phyloP scores from a whole-genome alignment of 2,329 filamentous ascomycete genomes.

The Metarhizium guizhouense region DNA sequence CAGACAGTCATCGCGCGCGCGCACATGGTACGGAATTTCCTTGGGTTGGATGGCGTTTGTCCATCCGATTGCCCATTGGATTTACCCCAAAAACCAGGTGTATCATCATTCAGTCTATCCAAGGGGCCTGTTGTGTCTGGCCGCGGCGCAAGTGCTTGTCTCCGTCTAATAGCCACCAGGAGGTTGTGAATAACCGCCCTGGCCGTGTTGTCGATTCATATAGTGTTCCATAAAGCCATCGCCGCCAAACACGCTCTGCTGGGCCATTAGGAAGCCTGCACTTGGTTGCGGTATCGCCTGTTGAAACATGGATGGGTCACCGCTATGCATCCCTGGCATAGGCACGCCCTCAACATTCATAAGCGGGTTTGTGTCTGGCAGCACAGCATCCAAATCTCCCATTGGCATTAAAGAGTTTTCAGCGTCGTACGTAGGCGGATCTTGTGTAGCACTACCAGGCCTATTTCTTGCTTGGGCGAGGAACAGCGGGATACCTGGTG shows the following conservation, averaged over 20 bases:
- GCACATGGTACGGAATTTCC: background rate
- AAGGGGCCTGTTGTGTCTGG: background rate
- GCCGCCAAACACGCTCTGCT: constrained; percentile 13
- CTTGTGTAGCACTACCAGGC: constrained; percentile 9
- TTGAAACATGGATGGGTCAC: constrained; percentile 12
- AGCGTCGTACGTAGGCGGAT: constrained; percentile 12
- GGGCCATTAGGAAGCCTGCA: constrained; percentile 11
- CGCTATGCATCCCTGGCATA: constrained; percentile 1
- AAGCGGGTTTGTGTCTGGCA: constrained; percentile 8
- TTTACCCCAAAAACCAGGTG: background rate
- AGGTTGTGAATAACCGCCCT: constrained; percentile 10
- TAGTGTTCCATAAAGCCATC: constrained; percentile 12
- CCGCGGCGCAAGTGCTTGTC: background rate
- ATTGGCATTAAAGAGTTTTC: constrained; percentile 14
- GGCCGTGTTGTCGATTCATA: constrained; percentile 8
- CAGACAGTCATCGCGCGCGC: background rate
- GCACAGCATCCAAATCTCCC: constrained; percentile 12
- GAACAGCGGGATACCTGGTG: constrained; percentile 18
- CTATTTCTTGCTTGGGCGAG: constrained; percentile 17
- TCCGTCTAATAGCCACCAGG: constrained; percentile 3
- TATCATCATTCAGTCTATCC: background rate
- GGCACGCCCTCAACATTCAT: constrained; percentile 8
- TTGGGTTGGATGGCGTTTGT: background rate
- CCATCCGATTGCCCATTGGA: background rate
- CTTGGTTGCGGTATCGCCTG: constrained; percentile 9